These are phyloP conservation scores for Bipolaris bicolor DNA, from an alignment of 2,329 filamentous ascomycete species.

Conservation along the genomic window DNA sequence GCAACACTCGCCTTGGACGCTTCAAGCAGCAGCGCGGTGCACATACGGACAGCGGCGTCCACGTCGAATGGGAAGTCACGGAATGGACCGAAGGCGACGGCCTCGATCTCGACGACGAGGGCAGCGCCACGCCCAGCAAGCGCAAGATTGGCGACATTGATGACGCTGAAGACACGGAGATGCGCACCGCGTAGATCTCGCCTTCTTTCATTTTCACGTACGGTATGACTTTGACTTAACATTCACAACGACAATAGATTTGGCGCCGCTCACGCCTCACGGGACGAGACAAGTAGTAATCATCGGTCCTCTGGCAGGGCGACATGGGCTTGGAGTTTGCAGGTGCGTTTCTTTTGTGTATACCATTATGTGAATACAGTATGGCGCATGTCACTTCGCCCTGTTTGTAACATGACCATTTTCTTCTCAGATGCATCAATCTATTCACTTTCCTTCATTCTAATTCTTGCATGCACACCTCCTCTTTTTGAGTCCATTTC, in stretches of 20 bases:
- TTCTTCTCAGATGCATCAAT: not conserved
- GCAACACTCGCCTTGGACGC: slow-evolving; percentile 74
- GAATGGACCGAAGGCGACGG: slow-evolving; percentile 63
- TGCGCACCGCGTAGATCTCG: slow-evolving; percentile 32
- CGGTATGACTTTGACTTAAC: slow-evolving; percentile 5
- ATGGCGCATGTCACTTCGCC: slow-evolving; percentile 18
- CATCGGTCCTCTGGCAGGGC: slow-evolving; percentile 14
- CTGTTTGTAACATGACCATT: slow-evolving; percentile 3
- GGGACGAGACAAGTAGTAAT: slow-evolving; percentile 14
- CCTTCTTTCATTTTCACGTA: not conserved
- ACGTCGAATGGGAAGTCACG: slow-evolving; percentile 81
- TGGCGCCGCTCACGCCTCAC: slow-evolving; percentile 37
- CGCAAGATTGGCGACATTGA: slow-evolving; percentile 44
- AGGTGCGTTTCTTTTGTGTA: slow-evolving; percentile 21
- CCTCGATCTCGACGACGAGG: slow-evolving; percentile 48
- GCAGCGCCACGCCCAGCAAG: slow-evolving; percentile 34
- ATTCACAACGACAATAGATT: slow-evolving; percentile 25
- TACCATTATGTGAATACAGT: slow-evolving; percentile 11
- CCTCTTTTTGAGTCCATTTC: not conserved
- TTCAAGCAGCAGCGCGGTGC: slow-evolving; percentile 67
- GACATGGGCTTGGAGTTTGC: slow-evolving; percentile 23
- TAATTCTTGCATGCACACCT: not conserved
- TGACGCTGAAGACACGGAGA: slow-evolving; percentile 41
- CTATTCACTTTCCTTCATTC: not conserved
- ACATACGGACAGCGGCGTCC: slow-evolving; percentile 68